These are phyloP conservation scores for Eucalyptus viminalis DNA, from an alignment of 345 rosid species.

Conservation along the genomic window DNA sequence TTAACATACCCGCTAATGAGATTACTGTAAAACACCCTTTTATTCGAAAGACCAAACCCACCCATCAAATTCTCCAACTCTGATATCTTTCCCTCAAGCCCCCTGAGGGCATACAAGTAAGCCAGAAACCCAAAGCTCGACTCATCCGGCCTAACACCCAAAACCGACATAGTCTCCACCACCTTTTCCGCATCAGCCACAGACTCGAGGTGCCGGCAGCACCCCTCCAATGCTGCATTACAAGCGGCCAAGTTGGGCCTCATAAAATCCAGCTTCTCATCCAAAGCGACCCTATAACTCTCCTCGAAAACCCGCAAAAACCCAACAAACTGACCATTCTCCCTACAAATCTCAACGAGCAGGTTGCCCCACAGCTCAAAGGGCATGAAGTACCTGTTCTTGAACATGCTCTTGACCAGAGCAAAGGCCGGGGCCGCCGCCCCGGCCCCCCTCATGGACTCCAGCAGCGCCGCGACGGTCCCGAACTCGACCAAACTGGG, in stretches of 20 bases:
- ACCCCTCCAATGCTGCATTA: constrained; percentile 69
- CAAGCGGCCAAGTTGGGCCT: constrained; percentile 62
- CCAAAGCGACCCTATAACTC: constrained; percentile 54
- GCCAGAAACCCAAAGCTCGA: constrained; percentile 67
- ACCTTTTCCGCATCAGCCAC: constrained; percentile 55
- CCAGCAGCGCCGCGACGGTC: constrained; percentile 35
- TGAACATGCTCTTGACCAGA: constrained; percentile 60
- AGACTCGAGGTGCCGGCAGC: constrained; percentile 49
- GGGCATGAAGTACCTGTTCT: constrained; percentile 76
- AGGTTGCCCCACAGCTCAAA: constrained; percentile 62
- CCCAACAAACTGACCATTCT: constrained; percentile 25
- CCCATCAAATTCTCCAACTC: constrained; percentile 55
- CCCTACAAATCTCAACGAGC: constrained; percentile 43
- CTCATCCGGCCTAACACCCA: constrained; percentile 68
- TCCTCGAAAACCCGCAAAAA: constrained; percentile 64
- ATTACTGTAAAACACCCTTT: constrained; percentile 22
- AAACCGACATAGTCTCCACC: constrained; percentile 56
- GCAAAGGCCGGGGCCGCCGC: constrained; percentile 75
- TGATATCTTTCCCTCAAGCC: constrained; percentile 40
- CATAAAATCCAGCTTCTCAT: constrained; percentile 65
- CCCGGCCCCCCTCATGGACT: constrained; percentile 45
- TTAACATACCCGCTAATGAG: constrained; percentile 69
- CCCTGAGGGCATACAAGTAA: constrained; percentile 79
- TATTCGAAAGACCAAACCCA: constrained; percentile 44
- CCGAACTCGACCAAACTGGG: constrained; percentile 44